Evolutionary conservation across 805 yeast species (phyloP).

Genomic region (Metschnikowia santaceciliae): DNA sequence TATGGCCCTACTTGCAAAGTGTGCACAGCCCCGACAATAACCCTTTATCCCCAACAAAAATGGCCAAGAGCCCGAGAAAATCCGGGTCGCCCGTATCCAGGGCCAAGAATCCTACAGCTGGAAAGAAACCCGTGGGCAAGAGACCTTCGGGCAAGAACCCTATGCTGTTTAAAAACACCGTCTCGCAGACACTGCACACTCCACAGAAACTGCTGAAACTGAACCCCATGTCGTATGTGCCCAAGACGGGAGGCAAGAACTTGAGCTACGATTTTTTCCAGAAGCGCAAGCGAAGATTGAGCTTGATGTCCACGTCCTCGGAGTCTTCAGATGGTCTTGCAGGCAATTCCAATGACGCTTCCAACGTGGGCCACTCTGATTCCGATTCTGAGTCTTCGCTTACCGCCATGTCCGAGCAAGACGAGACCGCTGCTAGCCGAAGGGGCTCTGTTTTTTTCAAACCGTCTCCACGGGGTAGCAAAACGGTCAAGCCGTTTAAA

Average conservation of each 20-base stretch:
- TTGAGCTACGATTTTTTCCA: conserved; percentile 21
- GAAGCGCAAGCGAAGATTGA: conserved; percentile 25
- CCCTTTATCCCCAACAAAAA: conserved; percentile 2
- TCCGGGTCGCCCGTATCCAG: conserved; percentile 6
- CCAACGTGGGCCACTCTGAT: conserved; percentile 5
- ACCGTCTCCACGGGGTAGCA: not conserved
- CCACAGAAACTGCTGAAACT: conserved; percentile 8
- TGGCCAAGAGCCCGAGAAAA: conserved; percentile 35
- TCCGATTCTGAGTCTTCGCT: conserved; percentile 38
- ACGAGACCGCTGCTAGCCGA: conserved; percentile 14
- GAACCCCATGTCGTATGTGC: conserved; percentile 13
- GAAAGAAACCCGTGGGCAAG: not conserved
- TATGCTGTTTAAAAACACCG: not conserved
- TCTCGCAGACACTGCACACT: conserved; percentile 14
- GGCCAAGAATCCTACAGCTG: not conserved
- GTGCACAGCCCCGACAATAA: not conserved
- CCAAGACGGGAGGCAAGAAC: conserved; percentile 31
- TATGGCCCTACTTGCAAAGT: not conserved
- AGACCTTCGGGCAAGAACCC: not conserved
- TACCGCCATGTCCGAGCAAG: conserved; percentile 32
- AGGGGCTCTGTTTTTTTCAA: conserved; percentile 15
- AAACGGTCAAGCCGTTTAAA: no score
- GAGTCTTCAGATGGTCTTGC: conserved; percentile 22
- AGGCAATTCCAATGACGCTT: conserved; percentile 7
- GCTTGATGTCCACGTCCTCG: conserved; percentile 32